A percentile compares a stretch with the other conserved stretches of the same genome.
Conservation (phyloP, 2,329 filamentous ascomycete species). For the Aspergillus terreus region DNA sequence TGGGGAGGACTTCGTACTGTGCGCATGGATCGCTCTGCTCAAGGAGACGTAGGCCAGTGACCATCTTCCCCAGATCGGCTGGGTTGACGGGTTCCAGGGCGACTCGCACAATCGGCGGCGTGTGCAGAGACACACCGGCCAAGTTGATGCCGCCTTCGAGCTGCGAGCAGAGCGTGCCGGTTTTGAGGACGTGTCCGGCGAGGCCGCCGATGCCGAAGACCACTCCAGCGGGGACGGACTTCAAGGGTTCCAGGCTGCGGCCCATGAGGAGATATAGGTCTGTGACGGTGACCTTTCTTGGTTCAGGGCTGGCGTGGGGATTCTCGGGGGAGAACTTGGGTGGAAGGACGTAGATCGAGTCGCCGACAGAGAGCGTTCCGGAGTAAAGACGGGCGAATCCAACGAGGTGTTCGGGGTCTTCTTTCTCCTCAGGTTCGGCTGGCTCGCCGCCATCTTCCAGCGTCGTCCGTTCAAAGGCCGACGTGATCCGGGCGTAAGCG, state of each 20-base stretch:
- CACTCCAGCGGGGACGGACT: conserved; percentile 84
- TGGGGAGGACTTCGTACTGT: conserved; percentile 88
- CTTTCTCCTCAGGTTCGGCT: conserved; percentile 53
- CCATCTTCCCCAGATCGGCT: conserved; percentile 90
- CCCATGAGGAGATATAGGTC: conserved; percentile 97
- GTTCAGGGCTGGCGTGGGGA: conserved; percentile 67
- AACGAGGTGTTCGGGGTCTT: conserved; percentile 81
- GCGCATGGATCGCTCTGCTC: conserved; percentile 95
- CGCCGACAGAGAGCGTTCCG: conserved; percentile 81
- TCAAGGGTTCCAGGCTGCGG: conserved; percentile 74
- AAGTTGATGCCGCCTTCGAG: conserved; percentile 84
- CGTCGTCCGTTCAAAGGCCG: conserved; percentile 58
- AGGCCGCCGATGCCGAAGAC: conserved; percentile 93
- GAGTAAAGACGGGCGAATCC: conserved; percentile 94
- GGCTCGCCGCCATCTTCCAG: conserved; percentile 51
- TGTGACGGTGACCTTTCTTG: conserved; percentile 78
- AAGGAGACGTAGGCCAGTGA: conserved; percentile 76
- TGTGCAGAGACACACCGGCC: conserved; percentile 75
- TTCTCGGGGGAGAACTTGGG: conserved; percentile 88
- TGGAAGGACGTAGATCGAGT: conserved; percentile 83
- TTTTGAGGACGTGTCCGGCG: conserved; percentile 91
- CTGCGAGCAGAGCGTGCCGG: conserved; percentile 86
- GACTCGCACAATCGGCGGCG: conserved; percentile 90
- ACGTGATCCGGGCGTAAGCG: conserved; percentile 55
- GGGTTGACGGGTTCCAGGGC: conserved; percentile 92